Evolutionary conservation across 2,329 filamentous ascomycete species (phyloP), one percentile per base, ranked within the genome.

Genomic region (Zopfia rhizophila): DNA sequence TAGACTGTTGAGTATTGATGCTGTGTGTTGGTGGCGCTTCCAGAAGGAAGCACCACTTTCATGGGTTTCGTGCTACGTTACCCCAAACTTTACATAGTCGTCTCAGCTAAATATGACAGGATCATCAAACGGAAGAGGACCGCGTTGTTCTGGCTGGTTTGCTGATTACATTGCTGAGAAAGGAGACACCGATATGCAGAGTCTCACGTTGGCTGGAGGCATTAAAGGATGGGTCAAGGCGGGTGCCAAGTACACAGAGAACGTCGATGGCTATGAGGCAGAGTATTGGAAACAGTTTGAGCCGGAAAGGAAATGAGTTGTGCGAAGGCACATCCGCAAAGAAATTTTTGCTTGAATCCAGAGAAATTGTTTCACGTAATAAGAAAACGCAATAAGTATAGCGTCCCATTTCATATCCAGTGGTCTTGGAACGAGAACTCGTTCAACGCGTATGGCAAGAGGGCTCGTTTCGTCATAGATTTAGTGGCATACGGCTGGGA

Each of bases 191-290:
- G 55, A 73, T 10, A 72, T 77, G 51, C 66, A 72, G 38, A 70
- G 75, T 3, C 56, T 74, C 52, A 74, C 73, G 7, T 58, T 77
- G 13, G 71, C 68, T 45, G 74, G 72, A 12, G 75, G 75, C 12
- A 69, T 77, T 44, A 77, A 77, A 50, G 74, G 72, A 1, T 77
- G 74, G 74, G 72, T 77, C 7, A 75, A 72, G 45, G 69, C 58
- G 16, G 75, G 74, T 12, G 60, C 61, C 12, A 45, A 61, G 22
- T 77, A 65, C 50, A 72, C 61, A 24, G 46, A 64, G 41, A 57
- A 70, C 7, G 69, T 76, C 61, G 72, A 76, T 51, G 72, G 71
- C 17, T 76, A 67, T 45, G 61, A 71, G 31, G 56, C 66, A 32
- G 63, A 69, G 30, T 72, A 75, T 48, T 77, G 74, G 75, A 66